Evolutionary conservation across 1,139 yeast genomes (phyloP), one percentile per base, ranked within the genome.

Genomic region (Arxiozyma heterogenica): DNA sequence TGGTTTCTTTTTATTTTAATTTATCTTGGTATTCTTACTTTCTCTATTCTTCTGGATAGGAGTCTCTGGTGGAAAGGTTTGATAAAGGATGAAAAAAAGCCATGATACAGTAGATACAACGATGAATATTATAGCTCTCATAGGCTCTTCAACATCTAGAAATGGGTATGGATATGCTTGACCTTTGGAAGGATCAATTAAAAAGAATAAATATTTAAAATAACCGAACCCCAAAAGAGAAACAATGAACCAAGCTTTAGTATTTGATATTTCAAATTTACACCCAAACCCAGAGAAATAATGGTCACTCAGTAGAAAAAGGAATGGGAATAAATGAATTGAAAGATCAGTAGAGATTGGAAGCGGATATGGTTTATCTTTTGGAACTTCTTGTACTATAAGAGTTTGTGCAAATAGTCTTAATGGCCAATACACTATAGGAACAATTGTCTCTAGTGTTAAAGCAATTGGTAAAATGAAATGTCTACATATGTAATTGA

Each of bases 101-200:
- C 73, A 79, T 0, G 81, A 84, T 20, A 77, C 61, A 4, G 74
- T 55, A 0, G 80, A 79, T 18, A 84, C 79, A 9, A 71, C 61
- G 1, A 64, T 69, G 64, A 84, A 84, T n/a, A 84, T 78, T 21
- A 74, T 55, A 2, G 73, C 66, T 55, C 86, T 72, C 38, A 69
- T 66, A 5, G 69, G 68, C 39, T 73, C 76, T 9, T 71, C 72
- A 12, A 78, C 84, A 61, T 82, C 78, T 65, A 84, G 70, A 62
- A 84, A 84, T 15, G 83, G 84, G 63, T 84, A 84, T 0, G 93
- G 93, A 61, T 80, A 84, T 1, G 71, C 73, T 11, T 79, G 85
- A 2, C 76, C 77, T 45, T 61, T 66, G 25, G 69, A 72, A 41
- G 76, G 68, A 54, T 77, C 79, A 39, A 84, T 72, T 57, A 83